Evolutionary conservation across 2,329 filamentous ascomycete species (phyloP).

Genomic region (Aspergillus clavatus): DNA sequence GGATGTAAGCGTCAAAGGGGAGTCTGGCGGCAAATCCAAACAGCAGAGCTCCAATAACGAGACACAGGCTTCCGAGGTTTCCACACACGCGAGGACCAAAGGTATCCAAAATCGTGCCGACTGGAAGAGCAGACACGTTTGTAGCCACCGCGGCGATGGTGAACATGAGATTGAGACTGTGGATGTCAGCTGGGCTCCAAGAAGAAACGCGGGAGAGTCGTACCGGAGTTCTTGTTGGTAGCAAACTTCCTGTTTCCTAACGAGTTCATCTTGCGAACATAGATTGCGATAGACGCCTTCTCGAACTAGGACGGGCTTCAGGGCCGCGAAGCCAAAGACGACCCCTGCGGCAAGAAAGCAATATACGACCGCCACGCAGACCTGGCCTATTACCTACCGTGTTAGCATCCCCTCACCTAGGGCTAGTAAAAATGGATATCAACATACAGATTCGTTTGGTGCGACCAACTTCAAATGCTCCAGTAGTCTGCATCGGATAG

Average conservation of each 20-base stretch:
- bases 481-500: conserved; percentile 24
- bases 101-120: conserved; percentile 78
- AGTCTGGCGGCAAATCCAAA: conserved; percentile 64
- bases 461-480: conserved; percentile 52
- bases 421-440: not conserved
- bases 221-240: conserved; percentile 54
- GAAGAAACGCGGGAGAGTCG: conserved; percentile 2
- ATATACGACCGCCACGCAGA: conserved; percentile 63
- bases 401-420: too few species aligned
- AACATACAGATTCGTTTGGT: conserved; percentile 50
- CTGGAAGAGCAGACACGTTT: conserved; percentile 78
- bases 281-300: conserved; percentile 66
- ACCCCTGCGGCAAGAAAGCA: conserved; percentile 74
- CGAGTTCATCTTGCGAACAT: conserved; percentile 54
- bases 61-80: conserved; percentile 63
- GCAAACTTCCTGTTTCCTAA: conserved; percentile 49
- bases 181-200: conserved; percentile 9
- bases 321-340: conserved; percentile 78
- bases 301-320: conserved; percentile 72
- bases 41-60: conserved; percentile 64
- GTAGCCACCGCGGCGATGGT: conserved; percentile 82
- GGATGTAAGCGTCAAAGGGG: conserved; percentile 68
- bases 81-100: conserved; percentile 75
- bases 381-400: conserved; percentile 56
- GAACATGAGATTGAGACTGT: conserved; percentile 81